phyloP scores from a whole-genome alignment of 495 filamentous ascomycete species.

The Diplogelasinospora grovesii region DNA sequence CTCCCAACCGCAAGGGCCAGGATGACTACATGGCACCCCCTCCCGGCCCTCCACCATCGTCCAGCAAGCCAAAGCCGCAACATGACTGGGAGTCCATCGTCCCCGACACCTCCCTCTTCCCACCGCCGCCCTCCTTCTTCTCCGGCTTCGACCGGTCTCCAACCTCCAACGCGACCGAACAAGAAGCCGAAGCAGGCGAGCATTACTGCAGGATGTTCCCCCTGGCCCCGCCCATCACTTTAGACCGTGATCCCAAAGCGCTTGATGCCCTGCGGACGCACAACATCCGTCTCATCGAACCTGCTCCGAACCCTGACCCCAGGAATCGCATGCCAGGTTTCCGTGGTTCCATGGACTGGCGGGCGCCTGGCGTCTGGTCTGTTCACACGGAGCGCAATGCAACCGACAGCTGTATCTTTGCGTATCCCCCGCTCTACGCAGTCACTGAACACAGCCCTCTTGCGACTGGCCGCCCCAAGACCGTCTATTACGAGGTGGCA shows the following conservation, averaged over 20 bases:
- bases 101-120: conserved; percentile 72
- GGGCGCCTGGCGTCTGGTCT: conserved; percentile 39
- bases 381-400: conserved; percentile 24
- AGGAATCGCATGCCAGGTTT: too few relatives aligned
- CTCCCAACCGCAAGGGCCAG: conserved; percentile 19
- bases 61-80: conserved; percentile 32
- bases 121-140: conserved; percentile 69
- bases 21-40: conserved; percentile 29
- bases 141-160: conserved; percentile 56
- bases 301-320: too few relatives aligned
- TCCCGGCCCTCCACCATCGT: conserved; percentile 43
- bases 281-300: conserved; percentile 30
- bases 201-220: conserved; percentile 62
- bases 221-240: conserved; percentile 50
- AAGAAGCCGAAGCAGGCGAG: conserved; percentile 65
- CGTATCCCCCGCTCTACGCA: conserved; percentile 70
- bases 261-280: conserved; percentile 23
- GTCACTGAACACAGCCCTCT: conserved; percentile 62
- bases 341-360: conserved; percentile 24
- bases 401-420: conserved; percentile 51
- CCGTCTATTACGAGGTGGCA: conserved; percentile 74
- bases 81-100: conserved; percentile 78
- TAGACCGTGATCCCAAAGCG: conserved; percentile 37
- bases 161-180: conserved; percentile 64
- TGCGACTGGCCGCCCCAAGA: conserved; percentile 34